Percentiles rank a stretch among this genome's conserved stretches.
Evolutionary conservation across 257 asterid genomes (phyloP).

Genomic region (Solanum pimpinellifolium): DNA sequence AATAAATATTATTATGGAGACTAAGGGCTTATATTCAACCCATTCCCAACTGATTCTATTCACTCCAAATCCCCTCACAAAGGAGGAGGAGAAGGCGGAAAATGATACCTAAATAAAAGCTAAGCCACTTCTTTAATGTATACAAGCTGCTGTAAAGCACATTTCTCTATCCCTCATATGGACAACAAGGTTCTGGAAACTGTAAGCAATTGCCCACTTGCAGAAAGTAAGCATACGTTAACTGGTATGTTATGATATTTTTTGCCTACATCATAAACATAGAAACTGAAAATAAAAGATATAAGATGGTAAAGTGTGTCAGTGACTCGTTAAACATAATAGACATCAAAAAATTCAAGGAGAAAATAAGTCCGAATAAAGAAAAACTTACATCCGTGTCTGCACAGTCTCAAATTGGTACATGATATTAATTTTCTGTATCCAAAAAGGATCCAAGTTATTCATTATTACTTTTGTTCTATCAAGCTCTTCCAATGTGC

Average conservation of each 20-base stretch:
- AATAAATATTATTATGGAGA: neutral
- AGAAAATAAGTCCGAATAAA: neutral
- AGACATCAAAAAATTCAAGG: neutral
- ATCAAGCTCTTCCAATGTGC: slow-evolving; percentile 43
- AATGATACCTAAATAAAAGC: neutral
- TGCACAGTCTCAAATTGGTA: slow-evolving; percentile 85
- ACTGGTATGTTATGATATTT: slow-evolving; percentile 51
- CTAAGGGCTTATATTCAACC: neutral
- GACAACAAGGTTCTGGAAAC: neutral
- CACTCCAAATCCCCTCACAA: neutral
- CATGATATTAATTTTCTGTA: slow-evolving; percentile 48
- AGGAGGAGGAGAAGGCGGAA: neutral
- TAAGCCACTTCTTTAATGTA: neutral
- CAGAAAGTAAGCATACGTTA: slow-evolving; percentile 39
- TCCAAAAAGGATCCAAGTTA: slow-evolving; percentile 60
- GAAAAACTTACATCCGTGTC: slow-evolving; percentile 42
- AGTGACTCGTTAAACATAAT: neutral
- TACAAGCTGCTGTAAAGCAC: neutral
- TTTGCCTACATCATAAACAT: slow-evolving; percentile 63
- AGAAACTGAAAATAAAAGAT: slow-evolving; percentile 42
- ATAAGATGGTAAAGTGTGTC: neutral
- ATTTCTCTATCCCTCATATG: neutral
- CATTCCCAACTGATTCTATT: neutral
- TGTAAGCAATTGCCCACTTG: neutral
- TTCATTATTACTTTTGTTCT: slow-evolving; percentile 86